Evolutionary conservation across 257 asterid genomes (phyloP).

Genomic region (Przewalskia tangutica): DNA sequence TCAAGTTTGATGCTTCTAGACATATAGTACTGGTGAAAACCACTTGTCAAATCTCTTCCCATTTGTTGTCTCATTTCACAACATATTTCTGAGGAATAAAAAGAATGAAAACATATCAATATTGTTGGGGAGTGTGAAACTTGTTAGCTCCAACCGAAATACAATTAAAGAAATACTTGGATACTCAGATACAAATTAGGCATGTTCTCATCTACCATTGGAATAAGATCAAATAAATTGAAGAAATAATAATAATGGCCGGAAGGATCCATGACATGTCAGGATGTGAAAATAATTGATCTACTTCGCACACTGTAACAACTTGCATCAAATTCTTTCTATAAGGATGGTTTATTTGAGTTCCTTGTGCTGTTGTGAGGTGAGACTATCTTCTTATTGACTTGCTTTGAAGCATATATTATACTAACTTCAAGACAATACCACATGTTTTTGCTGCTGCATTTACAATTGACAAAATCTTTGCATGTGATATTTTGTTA

Average conservation of each 20-base stretch:
- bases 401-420: background rate
- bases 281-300: background rate
- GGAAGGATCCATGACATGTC: background rate
- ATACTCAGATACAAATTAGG: background rate
- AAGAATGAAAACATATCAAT: background rate
- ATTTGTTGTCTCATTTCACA: background rate
- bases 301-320: background rate
- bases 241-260: background rate
- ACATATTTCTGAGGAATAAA: background rate
- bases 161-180: background rate
- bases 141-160: background rate
- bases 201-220: background rate
- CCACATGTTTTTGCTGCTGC: background rate
- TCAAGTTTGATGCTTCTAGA: background rate
- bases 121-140: background rate
- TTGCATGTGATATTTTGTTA: background rate
- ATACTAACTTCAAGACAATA: background rate
- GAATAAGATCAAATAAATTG: background rate
- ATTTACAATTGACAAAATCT: background rate
- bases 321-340: background rate
- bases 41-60: background rate
- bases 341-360: background rate
- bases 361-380: background rate
- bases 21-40: background rate
- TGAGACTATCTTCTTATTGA: background rate